These are phyloP conservation scores for Aspergillus sp. DNA, from an alignment of 2,329 filamentous ascomycete species.

Conservation along the genomic window DNA sequence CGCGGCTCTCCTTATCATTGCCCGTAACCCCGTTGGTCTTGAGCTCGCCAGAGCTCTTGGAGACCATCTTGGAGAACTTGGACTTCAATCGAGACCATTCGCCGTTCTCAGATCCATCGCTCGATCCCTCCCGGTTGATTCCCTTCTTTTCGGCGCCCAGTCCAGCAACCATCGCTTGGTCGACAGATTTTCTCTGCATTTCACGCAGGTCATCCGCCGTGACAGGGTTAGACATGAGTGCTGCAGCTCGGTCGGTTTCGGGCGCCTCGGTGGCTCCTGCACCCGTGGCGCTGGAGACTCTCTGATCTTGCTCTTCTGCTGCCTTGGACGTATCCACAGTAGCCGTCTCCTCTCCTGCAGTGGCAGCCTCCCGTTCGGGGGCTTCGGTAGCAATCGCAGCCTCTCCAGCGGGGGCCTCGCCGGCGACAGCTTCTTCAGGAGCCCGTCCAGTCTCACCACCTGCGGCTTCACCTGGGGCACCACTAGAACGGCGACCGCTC, in stretches of 20 bases:
- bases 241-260: constrained; percentile 16
- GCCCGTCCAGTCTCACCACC: not conserved
- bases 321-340: not conserved
- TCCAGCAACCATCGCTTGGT: constrained; percentile 16
- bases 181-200: constrained; percentile 15
- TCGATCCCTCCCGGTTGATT: constrained; percentile 4
- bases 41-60: constrained; percentile 17
- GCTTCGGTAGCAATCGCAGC: not conserved
- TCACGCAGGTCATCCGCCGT: constrained; percentile 21
- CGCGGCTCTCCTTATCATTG: constrained; percentile 5
- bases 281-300: not conserved
- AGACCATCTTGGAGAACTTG: constrained; percentile 27
- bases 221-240: constrained; percentile 34
- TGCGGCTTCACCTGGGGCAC: constrained; percentile 14
- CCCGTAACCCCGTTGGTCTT: constrained; percentile 18
- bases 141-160: constrained; percentile 17
- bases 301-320: not conserved
- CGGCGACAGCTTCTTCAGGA: not conserved
- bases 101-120: constrained; percentile 16
- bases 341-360: not conserved
- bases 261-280: not conserved
- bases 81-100: constrained; percentile 26
- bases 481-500: constrained; percentile 27
- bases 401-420: not conserved
- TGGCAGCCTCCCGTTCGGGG: not conserved